Conservation (phyloP, 768 basidiomycete species). For the Russula griseocarnosa region DNA sequence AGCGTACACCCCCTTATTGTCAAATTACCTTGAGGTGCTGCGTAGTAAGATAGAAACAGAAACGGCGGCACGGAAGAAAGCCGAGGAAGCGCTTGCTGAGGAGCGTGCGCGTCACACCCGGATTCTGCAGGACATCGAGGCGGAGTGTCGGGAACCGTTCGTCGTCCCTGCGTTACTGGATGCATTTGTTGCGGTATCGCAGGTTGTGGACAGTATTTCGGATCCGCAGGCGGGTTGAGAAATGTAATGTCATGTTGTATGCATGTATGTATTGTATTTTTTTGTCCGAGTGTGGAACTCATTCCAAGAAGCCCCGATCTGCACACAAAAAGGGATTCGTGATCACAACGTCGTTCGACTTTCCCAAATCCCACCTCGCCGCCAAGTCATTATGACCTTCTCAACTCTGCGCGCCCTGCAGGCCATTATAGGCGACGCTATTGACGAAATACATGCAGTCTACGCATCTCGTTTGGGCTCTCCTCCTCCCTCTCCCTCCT, state of each 20-base stretch:
- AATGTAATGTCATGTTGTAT: neutral
- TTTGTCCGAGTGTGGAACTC: neutral
- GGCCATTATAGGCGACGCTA: conserved; percentile 27
- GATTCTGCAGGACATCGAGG: conserved; percentile 19
- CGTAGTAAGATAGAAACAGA: neutral
- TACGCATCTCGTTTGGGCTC: conserved; percentile 9
- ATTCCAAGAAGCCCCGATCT: conserved; percentile 10
- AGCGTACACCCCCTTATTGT: conserved; percentile 4
- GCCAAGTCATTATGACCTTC: conserved; percentile 24
- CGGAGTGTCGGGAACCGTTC: conserved; percentile 32
- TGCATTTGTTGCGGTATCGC: conserved; percentile 33
- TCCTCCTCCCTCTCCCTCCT: conserved; percentile 2
- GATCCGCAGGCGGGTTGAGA: neutral
- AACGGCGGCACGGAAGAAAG: neutral
- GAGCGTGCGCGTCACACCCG: conserved; percentile 20
- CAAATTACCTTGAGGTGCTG: neutral
- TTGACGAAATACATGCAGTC: conserved; percentile 28
- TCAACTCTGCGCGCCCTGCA: conserved; percentile 27
- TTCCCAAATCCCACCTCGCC: neutral
- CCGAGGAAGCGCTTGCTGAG: conserved; percentile 15
- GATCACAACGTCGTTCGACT: conserved; percentile 1
- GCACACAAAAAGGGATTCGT: conserved; percentile 5
- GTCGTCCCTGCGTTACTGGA: conserved; percentile 36
- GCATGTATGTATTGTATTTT: neutral
- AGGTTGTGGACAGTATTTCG: conserved; percentile 27